Conservation (phyloP, 805 yeast genomes). For the Spathaspora sp. region DNA sequence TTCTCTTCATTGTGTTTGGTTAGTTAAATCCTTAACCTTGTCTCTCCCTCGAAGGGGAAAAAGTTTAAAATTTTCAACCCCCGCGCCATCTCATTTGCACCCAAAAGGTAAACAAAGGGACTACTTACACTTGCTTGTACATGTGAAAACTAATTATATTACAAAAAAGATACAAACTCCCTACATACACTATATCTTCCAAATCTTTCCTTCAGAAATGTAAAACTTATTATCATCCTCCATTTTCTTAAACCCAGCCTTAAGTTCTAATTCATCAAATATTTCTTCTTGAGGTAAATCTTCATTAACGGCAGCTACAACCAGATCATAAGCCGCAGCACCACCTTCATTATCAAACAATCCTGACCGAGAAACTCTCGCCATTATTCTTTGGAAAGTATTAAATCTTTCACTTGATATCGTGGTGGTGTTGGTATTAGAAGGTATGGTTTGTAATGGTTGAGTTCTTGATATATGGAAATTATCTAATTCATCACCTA, state of each 20-base stretch:
- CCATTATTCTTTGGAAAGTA: constrained; percentile 27
- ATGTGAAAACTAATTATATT: not conserved
- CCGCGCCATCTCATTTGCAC: not conserved
- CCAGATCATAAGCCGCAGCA: constrained; percentile 29
- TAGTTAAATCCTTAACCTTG: not conserved
- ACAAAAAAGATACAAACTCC: not conserved
- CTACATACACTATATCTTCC: constrained; percentile 22
- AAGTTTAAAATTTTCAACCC: not conserved
- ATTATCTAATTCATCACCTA: constrained; percentile 24
- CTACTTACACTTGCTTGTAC: not conserved
- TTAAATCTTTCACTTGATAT: constrained; percentile 32
- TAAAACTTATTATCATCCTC: constrained; percentile 33
- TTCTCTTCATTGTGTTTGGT: not conserved
- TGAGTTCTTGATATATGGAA: constrained; percentile 24
- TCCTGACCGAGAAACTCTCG: constrained; percentile 27
- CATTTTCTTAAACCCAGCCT: constrained; percentile 29
- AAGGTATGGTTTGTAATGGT: constrained; percentile 22
- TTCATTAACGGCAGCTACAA: constrained; percentile 29
- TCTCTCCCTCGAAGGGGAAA: not conserved
- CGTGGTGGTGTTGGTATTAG: constrained; percentile 16
- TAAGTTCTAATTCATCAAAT: constrained; percentile 27
- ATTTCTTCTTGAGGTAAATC: constrained; percentile 37
- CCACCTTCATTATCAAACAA: constrained; percentile 29
- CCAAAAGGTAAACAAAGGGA: not conserved
- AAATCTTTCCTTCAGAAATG: constrained; percentile 37